Conservation (phyloP, 2,329 filamentous ascomycete species). For the Monosporascus ibericus region DNA sequence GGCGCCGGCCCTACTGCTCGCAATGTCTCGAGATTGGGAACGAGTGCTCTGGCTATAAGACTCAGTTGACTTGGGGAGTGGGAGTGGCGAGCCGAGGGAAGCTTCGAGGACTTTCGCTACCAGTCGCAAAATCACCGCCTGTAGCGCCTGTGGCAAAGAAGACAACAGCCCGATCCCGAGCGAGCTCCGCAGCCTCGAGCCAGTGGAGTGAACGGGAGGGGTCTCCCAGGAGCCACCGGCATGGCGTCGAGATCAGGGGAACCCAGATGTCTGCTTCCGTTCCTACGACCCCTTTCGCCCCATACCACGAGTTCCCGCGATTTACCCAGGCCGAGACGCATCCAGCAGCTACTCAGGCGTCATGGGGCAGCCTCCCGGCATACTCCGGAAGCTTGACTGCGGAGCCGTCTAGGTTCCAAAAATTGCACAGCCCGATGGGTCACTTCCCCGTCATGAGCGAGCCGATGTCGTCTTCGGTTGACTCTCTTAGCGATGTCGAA, state of each 20-base stretch:
- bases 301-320: constrained; percentile 45
- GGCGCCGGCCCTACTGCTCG: constrained; percentile 87
- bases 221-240: constrained; percentile 25
- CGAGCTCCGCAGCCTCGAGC: constrained; percentile 35
- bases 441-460: constrained; percentile 42
- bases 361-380: constrained; percentile 40
- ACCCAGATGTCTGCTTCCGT: constrained; percentile 35
- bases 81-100: constrained; percentile 94
- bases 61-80: constrained; percentile 92
- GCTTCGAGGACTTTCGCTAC: constrained; percentile 78
- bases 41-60: constrained; percentile 95
- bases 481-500: constrained; percentile 56
- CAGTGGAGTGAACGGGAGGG: constrained; percentile 34
- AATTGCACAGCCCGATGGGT: constrained; percentile 31
- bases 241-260: constrained; percentile 30
- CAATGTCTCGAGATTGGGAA: constrained; percentile 88
- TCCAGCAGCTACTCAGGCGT: constrained; percentile 32
- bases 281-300: constrained; percentile 26
- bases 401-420: constrained; percentile 38
- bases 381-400: constrained; percentile 37
- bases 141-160: constrained; percentile 46
- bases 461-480: constrained; percentile 47
- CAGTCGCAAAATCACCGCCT: constrained; percentile 55
- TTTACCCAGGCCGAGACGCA: constrained; percentile 41
- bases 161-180: constrained; percentile 36